Evolutionary conservation across 2,329 filamentous ascomycete species (phyloP), one percentile per base, ranked within the genome.

Genomic region (Fusarium caatingaense): DNA sequence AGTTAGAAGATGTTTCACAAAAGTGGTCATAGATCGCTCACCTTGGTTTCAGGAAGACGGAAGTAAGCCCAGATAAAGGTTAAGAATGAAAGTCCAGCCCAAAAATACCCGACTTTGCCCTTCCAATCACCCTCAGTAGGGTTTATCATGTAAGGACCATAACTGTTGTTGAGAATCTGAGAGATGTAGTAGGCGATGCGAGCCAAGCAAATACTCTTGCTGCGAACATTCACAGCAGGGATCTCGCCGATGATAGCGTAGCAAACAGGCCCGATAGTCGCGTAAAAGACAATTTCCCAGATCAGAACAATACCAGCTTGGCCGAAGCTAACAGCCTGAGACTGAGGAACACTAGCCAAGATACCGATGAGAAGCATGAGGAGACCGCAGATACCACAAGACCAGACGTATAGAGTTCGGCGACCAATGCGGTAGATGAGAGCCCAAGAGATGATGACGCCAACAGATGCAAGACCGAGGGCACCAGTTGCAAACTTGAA

Each of bases 281-380:
- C 78, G n/a, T 78, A 80, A 71, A 83, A 84, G 8, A 78, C 72
- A 23, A 81, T 75, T 12, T 82, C 80, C 81, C 83, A 86, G 25
- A 83, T 77, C 25, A 86, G 65, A 7, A 81, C 78, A 12, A 85
- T 74, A 0, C 77, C 72, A 0, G 80, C 79, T 60, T 84, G 80
- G 0, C 77, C 78, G 77, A 80, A 83, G 25, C 58, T 64, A 0
- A 72, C 66, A 6, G 57, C 37, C 12, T 62, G 37, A 8, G 56
- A 48, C 3, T 58, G 47, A 6, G 82, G 75, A 13, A 76, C 70
- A 69, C 68, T 9, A 0, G 61, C 61, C 67, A 75, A 76, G 74
- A 59, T 75, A 5, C 57, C 40, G 78, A 86, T 82, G 32, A 80
- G 68, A 48, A 81, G 74, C n/a, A 85, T 78, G 3, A 83, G 78